A percentile compares a stretch with the other conserved stretches of the same genome.
These are phyloP conservation scores for Mycena venus DNA, from an alignment of 768 basidiomycete genomes.

Conservation along the genomic window DNA sequence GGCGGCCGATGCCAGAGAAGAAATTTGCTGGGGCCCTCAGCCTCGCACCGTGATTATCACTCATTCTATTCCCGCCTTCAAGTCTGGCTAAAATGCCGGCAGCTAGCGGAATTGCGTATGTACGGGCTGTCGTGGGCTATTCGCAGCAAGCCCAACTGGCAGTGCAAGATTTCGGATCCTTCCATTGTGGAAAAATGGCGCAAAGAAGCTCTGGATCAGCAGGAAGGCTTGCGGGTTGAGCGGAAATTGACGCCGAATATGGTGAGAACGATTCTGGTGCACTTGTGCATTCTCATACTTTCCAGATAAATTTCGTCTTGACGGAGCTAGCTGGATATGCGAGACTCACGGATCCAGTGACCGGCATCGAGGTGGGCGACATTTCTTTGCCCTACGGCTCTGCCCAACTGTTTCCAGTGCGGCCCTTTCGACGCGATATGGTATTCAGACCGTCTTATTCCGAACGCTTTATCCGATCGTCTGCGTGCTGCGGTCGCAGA, in stretches of 20 bases:
- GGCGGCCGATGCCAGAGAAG: background rate
- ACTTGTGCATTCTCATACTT: background rate
- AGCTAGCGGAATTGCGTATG: slow-evolving; percentile 34
- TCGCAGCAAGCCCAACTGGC: slow-evolving; percentile 34
- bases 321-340: slow-evolving; percentile 34
- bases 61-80: background rate
- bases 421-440: slow-evolving; percentile 37
- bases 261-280: background rate
- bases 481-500: slow-evolving; percentile 41
- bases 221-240: background rate
- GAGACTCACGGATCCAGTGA: slow-evolving; percentile 22
- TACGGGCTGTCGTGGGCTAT: slow-evolving; percentile 31
- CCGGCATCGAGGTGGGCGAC: slow-evolving; percentile 30
- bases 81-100: background rate
- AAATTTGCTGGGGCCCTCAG: slow-evolving; percentile 14
- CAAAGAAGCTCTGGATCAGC: slow-evolving; percentile 27
- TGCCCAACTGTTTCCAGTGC: slow-evolving; percentile 8
- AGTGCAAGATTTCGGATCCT: slow-evolving; percentile 21
- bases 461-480: slow-evolving; percentile 35
- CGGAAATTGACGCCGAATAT: slow-evolving; percentile 19
- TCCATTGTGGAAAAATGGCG: slow-evolving; percentile 33
- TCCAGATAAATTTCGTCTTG: slow-evolving; percentile 35
- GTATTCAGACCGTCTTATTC: slow-evolving; percentile 48
- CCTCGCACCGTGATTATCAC: slow-evolving; percentile 9
- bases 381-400: background rate